Evolutionary conservation across 2,329 filamentous ascomycete species (phyloP).

Genomic region (Helotiales sp.): DNA sequence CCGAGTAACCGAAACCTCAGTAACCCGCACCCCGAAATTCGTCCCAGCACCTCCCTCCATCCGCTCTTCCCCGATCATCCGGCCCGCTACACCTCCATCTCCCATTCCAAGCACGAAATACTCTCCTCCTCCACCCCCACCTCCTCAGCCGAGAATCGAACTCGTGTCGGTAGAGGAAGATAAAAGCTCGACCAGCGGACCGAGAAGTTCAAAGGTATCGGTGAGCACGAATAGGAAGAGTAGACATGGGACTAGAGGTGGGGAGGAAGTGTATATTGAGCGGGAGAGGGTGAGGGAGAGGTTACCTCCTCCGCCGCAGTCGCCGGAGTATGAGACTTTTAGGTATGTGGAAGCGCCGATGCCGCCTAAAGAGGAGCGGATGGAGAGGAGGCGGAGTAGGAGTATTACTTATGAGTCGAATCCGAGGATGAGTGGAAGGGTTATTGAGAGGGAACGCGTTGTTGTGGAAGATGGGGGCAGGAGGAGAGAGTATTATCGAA

Average conservation of each 20-base stretch:
- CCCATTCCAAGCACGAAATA: background rate
- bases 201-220: conserved; percentile 2
- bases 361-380: conserved; percentile 11
- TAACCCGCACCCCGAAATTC: conserved; percentile 18
- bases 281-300: conserved; percentile 24
- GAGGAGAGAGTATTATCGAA: conserved; percentile 31
- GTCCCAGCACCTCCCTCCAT: conserved; percentile 16
- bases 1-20: conserved; percentile 20
- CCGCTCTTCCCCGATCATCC: conserved; percentile 6
- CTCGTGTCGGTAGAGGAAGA: conserved; percentile 25
- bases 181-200: conserved; percentile 3
- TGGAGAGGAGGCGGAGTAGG: conserved; percentile 22
- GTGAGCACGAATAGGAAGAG: conserved; percentile 17
- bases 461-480: conserved; percentile 30
- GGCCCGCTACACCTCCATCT: conserved; percentile 9
- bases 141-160: conserved; percentile 18
- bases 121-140: conserved; percentile 4
- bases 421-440: conserved; percentile 19
- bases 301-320: conserved; percentile 1
- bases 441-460: conserved; percentile 27
- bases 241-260: conserved; percentile 11
- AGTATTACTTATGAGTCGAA: conserved; percentile 29
- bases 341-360: conserved; percentile 24
- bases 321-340: conserved; percentile 23
- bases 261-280: conserved; percentile 31